Conservation (phyloP, 2,329 filamentous ascomycete genomes). For the Thermothelomyces thermophilus region DNA sequence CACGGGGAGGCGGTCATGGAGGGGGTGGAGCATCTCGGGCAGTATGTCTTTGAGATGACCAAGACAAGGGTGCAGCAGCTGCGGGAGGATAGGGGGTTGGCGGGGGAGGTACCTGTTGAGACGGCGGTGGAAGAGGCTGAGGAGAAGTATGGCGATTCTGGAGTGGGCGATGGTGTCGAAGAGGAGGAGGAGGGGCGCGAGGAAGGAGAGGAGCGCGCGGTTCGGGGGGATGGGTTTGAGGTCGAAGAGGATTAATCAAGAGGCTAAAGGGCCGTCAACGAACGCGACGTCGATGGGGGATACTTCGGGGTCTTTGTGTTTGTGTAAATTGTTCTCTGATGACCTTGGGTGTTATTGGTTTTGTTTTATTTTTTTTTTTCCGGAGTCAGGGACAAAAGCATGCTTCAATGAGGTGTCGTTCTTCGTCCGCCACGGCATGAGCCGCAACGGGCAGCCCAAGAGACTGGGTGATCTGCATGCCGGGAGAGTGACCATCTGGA, state of each 20-base stretch:
- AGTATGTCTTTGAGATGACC: conserved; percentile 97
- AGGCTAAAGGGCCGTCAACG: not conserved
- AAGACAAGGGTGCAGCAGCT: conserved; percentile 51
- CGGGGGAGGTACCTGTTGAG: conserved; percentile 25
- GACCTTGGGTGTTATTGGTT: too few species aligned
- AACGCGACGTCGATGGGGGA: too few species aligned
- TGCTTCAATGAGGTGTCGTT: not conserved
- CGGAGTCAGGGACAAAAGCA: not conserved
- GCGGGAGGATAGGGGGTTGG: conserved; percentile 33
- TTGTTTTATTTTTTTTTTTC: not conserved
- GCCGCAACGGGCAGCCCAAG: not conserved
- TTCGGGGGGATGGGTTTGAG: conserved; percentile 29
- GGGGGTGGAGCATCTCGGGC: conserved; percentile 84
- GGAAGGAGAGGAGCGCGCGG: conserved; percentile 17
- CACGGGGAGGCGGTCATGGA: conserved; percentile 68
- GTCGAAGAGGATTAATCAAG: conserved; percentile 25
- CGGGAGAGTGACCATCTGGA: not conserved
- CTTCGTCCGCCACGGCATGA: not conserved
- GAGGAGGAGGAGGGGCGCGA: conserved; percentile 24
- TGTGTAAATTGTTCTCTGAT: too few species aligned
- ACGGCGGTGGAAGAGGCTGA: conserved; percentile 24
- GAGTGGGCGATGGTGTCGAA: conserved; percentile 23
- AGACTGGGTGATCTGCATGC: conserved; percentile 1
- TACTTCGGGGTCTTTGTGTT: not conserved
- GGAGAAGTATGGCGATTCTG: conserved; percentile 25